Percentiles rank a stretch among this genome's conserved stretches.
Conservation (phyloP, 2,329 filamentous ascomycete species). For the Aureobasidium zeae region DNA sequence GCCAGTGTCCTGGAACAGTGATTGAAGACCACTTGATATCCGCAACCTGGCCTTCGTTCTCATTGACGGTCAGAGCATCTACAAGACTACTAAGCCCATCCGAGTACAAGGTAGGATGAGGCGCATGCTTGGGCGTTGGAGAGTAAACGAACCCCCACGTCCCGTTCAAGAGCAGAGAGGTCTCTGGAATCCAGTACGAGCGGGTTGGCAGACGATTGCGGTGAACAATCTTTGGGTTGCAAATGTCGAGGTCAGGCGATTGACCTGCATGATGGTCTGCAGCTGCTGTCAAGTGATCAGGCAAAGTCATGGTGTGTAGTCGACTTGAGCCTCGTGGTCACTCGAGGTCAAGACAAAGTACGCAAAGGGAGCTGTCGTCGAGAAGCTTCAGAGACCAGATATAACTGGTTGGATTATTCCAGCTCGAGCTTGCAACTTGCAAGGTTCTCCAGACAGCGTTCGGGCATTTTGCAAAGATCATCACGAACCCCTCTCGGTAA, state of each 20-base stretch:
- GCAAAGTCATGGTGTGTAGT: background rate
- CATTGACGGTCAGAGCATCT: background rate
- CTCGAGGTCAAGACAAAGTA: background rate
- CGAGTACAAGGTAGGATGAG: conserved; percentile 27
- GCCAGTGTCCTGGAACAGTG: conserved; percentile 22
- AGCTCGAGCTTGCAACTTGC: too few relatives aligned
- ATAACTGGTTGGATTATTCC: conserved; percentile 1
- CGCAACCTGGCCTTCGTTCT: background rate
- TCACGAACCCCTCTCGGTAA: conserved; percentile 6
- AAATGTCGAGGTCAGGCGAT: conserved; percentile 8
- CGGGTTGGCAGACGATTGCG: conserved; percentile 20
- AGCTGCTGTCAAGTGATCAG: conserved; percentile 2
- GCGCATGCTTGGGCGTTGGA: conserved; percentile 38
- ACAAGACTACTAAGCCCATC: conserved; percentile 6
- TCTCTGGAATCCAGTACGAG: conserved; percentile 16
- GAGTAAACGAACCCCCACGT: conserved; percentile 48
- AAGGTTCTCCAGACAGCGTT: background rate
- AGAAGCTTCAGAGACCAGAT: background rate
- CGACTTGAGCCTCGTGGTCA: background rate
- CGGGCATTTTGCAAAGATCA: background rate
- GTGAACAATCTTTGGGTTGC: conserved; percentile 17
- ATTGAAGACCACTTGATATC: conserved; percentile 11
- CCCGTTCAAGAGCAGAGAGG: conserved; percentile 40
- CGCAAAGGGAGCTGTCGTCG: background rate
- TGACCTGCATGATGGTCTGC: conserved; percentile 9